Evolutionary conservation across 208 protist species (phyloP), one percentile per base, ranked within the genome.

Genomic region (Crithidia thermophila): DNA sequence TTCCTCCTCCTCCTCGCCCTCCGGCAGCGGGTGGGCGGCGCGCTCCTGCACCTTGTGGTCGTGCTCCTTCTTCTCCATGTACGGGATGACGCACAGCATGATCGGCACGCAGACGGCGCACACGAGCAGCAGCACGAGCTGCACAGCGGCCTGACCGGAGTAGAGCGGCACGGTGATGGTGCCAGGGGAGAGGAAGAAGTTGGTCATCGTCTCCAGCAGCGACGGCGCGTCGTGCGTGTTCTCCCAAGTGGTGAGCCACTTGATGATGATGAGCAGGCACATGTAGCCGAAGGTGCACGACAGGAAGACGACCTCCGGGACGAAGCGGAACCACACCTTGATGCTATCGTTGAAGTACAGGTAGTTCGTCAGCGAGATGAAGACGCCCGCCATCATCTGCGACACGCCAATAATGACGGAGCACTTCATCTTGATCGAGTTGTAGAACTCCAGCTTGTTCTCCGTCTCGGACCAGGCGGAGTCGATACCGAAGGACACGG

Each of bases 371-470:
- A 96, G 51, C 14, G 77, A 79, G 27, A 99, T 85, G 36, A 95
- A 40, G 34, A 99, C 82, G 52, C 98, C 98, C 30, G 98, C 82
- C n/a, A 94, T 70, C 98, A 99, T 99, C 76, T 98, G 98, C 42
- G 77, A 51, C 0, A 99, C 87, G 34, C 98, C 98, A 62, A 98
- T 81, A 33, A 99, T 87, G 30, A 99, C 91, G 33, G 98, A 92
- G 43, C 98, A 81, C 81, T 99, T 99, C 98, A 99, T 99, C 82
- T 99, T 99, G 64, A 99, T 85, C n/a, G 95, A 98, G 89, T 99
- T 99, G 76, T 97, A 96, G 77, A 98, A 98, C 31, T 93, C 88
- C 18, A 99, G 81, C 67, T 98, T 96, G 76, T 99, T 99, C 16
- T 97, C 85, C 31, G 95, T 87, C 61, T 94, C 95, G 4, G 80